Evolutionary conservation across 2,329 filamentous ascomycete genomes (phyloP), one percentile per base, ranked within the genome.

Genomic region (Botrytis aclada): DNA sequence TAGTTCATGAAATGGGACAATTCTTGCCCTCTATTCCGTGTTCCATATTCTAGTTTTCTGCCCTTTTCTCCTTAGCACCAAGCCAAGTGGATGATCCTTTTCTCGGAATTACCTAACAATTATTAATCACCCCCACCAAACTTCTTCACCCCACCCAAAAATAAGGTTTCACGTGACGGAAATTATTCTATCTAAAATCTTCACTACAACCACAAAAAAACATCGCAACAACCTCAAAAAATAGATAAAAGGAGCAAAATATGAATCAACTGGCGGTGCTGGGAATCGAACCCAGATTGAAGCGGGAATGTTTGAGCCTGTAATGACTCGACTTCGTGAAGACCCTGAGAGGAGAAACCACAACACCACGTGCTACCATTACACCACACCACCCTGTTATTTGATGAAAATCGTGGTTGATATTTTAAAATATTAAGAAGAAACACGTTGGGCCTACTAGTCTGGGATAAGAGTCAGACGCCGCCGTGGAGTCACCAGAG

Each of bases 251-350:
- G 25, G 22, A 65, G 3, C n/a, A 34, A n/a, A 66, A 66, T 5
- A 16, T 1, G 0, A 20, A 12, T 20, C 1, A 3, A 45, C 4
- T 51, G 64, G 64, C 64, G 45, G 64, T 66, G 64, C 64, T 66
- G 64, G 64, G 64, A 66, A 66, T 66, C 64, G 64, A 66, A 66
- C 64, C 64, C 64, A 66, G 64, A 66, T 66, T 66, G 64, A 66
- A 66, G 64, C 64, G 64, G 64, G 22, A 18, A 22, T 39, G 32
- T 39, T 3, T 51, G 64, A 66, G 45, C 8, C 25, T 5, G 25
- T 22, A 39, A 66, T 2, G 34, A 37, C 45, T 29, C 64, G 3
- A 12, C 32, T 39, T 66, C 64, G 64, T 66, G 64, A 66, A 54
- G 64, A 66, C 64, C 64, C 64, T 29, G 2, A 29, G 64, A 54